Evolutionary conservation across 2,329 filamentous ascomycete species (phyloP).

Genomic region (Beauveria sp.): DNA sequence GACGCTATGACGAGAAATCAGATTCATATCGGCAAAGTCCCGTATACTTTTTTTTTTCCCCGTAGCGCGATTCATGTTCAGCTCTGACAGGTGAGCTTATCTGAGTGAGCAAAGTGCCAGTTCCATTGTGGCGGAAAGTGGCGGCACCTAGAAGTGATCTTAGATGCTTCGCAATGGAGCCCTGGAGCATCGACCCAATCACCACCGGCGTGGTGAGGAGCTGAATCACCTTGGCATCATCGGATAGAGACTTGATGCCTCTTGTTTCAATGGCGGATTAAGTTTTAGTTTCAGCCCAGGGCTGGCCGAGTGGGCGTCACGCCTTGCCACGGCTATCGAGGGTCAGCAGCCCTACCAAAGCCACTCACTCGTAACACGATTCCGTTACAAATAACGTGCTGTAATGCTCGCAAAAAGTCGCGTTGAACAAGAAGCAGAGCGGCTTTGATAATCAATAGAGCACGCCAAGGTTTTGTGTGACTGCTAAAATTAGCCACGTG

Average conservation of each 20-base stretch:
- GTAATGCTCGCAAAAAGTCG: neutral
- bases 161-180: slow-evolving; percentile 1
- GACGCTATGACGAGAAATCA: neutral
- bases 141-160: slow-evolving; percentile 1
- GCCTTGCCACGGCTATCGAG: neutral
- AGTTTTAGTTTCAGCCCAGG: slow-evolving; percentile 2
- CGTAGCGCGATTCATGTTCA: neutral
- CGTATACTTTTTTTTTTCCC: neutral
- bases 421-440: neutral
- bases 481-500: slow-evolving; percentile 1
- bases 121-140: neutral
- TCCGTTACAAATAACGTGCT: neutral
- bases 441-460: neutral
- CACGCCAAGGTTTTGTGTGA: neutral
- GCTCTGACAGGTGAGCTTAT: neutral
- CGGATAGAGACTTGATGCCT: neutral
- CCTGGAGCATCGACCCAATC: neutral
- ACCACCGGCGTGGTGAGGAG: neutral
- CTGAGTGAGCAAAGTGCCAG: neutral
- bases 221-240: neutral
- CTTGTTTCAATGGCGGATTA: neutral
- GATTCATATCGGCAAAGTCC: neutral
- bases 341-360: neutral
- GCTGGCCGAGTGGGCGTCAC: neutral
- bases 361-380: neutral